Percentiles rank a stretch among this genome's conserved stretches.
These are phyloP conservation scores for Tricholoma saponaceum DNA, from an alignment of 768 basidiomycete genomes.

Conservation along the genomic window DNA sequence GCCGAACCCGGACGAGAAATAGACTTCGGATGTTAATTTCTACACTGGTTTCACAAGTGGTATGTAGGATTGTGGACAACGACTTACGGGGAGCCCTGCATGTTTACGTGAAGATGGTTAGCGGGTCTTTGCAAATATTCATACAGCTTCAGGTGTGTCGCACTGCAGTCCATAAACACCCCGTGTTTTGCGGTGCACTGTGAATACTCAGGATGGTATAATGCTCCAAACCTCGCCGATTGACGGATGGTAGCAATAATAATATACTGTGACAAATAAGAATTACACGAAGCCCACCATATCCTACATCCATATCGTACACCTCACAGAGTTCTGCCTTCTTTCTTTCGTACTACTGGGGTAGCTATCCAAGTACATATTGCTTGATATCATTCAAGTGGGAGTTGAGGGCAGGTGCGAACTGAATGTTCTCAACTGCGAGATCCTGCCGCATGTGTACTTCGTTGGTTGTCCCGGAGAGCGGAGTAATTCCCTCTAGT, in stretches of 20 bases:
- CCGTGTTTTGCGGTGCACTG: too few species aligned
- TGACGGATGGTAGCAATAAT: too few species aligned
- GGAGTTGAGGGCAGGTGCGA: conserved; percentile 9
- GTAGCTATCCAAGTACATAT: conserved; percentile 11
- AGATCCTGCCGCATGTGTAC: conserved; percentile 68
- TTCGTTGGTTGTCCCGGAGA: conserved; percentile 71
- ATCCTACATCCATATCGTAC: too few species aligned
- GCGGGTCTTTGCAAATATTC: too few species aligned
- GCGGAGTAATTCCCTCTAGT: conserved; percentile 58
- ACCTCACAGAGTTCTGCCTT: too few species aligned
- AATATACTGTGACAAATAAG: too few species aligned
- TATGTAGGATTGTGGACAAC: not conserved
- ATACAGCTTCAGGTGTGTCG: too few species aligned
- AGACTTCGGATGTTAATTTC: not conserved
- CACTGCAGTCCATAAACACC: too few species aligned
- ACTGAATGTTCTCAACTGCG: conserved; percentile 26
- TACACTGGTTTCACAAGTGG: not conserved
- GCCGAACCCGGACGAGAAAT: conserved; percentile 1
- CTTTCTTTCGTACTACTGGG: too few species aligned
- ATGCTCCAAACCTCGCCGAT: too few species aligned
- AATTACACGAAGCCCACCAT: too few species aligned
- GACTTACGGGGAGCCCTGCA: not conserved
- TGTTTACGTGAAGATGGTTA: not conserved
- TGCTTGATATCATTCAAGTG: conserved; percentile 11
- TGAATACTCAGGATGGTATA: too few species aligned